Base-by-base conservation (phyloP, 352 stramenopile genomes). In the Hyaloperonospora brassicae region DNA sequence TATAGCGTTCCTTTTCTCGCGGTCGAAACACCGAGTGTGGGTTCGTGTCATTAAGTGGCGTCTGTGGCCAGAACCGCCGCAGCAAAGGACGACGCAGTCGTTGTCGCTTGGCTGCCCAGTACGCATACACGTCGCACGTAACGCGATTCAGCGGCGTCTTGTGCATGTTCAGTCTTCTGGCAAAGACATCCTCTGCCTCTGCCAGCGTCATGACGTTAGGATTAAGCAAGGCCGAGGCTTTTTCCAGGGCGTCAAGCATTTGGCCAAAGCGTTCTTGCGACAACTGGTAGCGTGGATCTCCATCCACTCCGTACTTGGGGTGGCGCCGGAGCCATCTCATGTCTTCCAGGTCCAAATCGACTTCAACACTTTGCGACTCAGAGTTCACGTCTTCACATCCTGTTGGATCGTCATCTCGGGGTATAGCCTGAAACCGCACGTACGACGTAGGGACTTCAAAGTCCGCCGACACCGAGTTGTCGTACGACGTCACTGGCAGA, bases 21-120 rank as follows among this genome's bases (percentile, higher is more conserved):
- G 95, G 95, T 14, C 96, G 90, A 68, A 99, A 99, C n/a, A 98
- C 95, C 47, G 95, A 64, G 62, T 98, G 95, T 27, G 97, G 97
- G 72, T 98, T 98, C n/a, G 93, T 97, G 72, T 99, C 96, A 50
- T 98, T 98, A 0, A 92, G 68, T 6, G 89, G 80, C 10, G 97
- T 99, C 44, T 96, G 80, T 5, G 96, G 96, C 95, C 96, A 98
- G 64, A 93, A 98, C 21, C 93, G 83, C 36, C 95, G 86, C 23
- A 99, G 54, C 34, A 99, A 58, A 41, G 96, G 94, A 31, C 97
- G 90, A 56, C 90, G 89, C 22, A 98, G 66, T 50, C 84, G 77
- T 55, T 83, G 80, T 3, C 96, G 89, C 68, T 98, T 98, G 22
- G 84, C 61, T 6, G 96, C 81, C 97, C 97, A 99, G 69, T 98